Evolutionary conservation across 1,284 basidiomycete genomes (phyloP).

Genomic region (Malassezia restricta): DNA sequence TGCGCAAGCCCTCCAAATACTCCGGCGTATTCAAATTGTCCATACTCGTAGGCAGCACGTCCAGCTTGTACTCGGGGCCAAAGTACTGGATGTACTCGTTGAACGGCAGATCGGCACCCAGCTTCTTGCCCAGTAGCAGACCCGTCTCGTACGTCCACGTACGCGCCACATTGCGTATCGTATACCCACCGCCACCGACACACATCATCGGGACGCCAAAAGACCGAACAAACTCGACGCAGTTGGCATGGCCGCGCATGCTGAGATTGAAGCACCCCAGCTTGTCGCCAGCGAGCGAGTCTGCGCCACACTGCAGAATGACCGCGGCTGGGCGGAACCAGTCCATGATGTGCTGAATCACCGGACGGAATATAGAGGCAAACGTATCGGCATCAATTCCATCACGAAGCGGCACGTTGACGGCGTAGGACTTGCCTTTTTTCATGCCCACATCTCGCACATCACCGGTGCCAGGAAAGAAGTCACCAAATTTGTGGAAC

Average conservation of each 20-base stretch:
- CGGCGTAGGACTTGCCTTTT: conserved; percentile 73
- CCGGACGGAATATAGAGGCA: conserved; percentile 54
- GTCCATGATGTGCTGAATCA: conserved; percentile 75
- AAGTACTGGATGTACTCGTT: conserved; percentile 97
- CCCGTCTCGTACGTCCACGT: conserved; percentile 97
- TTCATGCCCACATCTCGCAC: conserved; percentile 67
- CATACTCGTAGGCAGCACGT: conserved; percentile 83
- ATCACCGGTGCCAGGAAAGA: conserved; percentile 74
- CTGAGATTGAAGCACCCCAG: conserved; percentile 91
- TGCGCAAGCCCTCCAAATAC: conserved; percentile 66
- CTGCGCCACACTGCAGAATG: conserved; percentile 87
- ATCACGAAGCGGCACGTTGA: conserved; percentile 88
- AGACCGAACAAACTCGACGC: conserved; percentile 71
- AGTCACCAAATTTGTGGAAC: conserved; percentile 88
- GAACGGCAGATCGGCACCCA: conserved; percentile 69
- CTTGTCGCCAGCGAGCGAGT: conserved; percentile 88
- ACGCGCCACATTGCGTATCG: conserved; percentile 76
- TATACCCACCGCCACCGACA: conserved; percentile 92
- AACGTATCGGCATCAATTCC: conserved; percentile 71
- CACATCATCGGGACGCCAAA: conserved; percentile 80
- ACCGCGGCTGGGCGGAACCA: conserved; percentile 80
- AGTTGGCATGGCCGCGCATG: conserved; percentile 82
- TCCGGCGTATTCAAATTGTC: conserved; percentile 80
- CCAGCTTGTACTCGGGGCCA: conserved; percentile 83
- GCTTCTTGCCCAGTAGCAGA: conserved; percentile 73